These are phyloP conservation scores for Taphrina wiesneri DNA, from an alignment of 1,139 yeast genomes.

Conservation along the genomic window DNA sequence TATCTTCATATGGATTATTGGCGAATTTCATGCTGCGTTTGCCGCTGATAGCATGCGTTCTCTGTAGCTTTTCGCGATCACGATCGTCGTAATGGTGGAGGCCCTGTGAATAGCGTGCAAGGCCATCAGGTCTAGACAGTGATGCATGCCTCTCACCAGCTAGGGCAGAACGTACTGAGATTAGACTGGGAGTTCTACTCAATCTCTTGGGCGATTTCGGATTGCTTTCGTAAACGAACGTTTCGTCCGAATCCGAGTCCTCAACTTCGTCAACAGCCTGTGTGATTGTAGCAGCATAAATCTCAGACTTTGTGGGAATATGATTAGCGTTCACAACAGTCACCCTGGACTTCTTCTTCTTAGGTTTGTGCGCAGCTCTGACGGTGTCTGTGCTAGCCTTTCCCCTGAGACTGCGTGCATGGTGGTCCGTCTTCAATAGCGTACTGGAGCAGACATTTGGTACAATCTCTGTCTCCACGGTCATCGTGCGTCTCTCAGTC, in stretches of 20 bases:
- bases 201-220: slow-evolving; percentile 23
- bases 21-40: slow-evolving; percentile 36
- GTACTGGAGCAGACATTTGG: slow-evolving; percentile 7
- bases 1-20: slow-evolving; percentile 21
- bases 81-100: slow-evolving; percentile 6
- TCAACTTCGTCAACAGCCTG: slow-evolving; percentile 91
- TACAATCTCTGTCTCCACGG: slow-evolving; percentile 31
- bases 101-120: background rate
- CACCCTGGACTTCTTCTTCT: slow-evolving; percentile 25
- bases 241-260: slow-evolving; percentile 84
- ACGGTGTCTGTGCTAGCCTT: slow-evolving; percentile 28
- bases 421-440: slow-evolving; percentile 15
- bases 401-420: slow-evolving; percentile 14
- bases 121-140: background rate
- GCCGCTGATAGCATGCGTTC: slow-evolving; percentile 32
- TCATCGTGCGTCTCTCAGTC: slow-evolving; percentile 25
- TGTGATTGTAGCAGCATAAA: slow-evolving; percentile 90
- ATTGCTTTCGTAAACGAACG: slow-evolving; percentile 76
- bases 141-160: slow-evolving; percentile 10
- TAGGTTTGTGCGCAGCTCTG: slow-evolving; percentile 16
- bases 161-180: background rate
- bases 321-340: slow-evolving; percentile 21
- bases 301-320: slow-evolving; percentile 66
- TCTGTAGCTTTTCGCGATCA: slow-evolving; percentile 21
- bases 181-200: slow-evolving; percentile 17